Evolutionary conservation across 805 yeast species (phyloP).

Genomic region (Sungouiozyma ichnusensis): DNA sequence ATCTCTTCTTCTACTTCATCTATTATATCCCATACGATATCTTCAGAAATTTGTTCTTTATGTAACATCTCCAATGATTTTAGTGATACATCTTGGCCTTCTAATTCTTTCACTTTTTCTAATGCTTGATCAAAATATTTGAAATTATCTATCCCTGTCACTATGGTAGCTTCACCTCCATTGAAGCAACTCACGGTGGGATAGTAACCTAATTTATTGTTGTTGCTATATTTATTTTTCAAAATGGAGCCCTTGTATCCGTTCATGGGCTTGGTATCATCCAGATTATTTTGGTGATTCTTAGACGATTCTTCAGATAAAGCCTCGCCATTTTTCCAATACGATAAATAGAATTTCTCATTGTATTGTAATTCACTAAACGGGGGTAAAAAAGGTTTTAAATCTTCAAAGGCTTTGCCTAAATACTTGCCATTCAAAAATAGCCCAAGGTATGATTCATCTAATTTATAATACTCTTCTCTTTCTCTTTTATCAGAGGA

Average conservation of each 20-base stretch:
- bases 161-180: conserved; percentile 64
- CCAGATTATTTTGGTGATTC: neutral
- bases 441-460: conserved; percentile 50
- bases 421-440: conserved; percentile 65
- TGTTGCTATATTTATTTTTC: conserved; percentile 44
- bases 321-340: conserved; percentile 22
- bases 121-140: conserved; percentile 20
- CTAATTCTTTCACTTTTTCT: conserved; percentile 15
- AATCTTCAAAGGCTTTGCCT: conserved; percentile 56
- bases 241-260: conserved; percentile 13
- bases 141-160: conserved; percentile 53
- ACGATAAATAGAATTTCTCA: conserved; percentile 27
- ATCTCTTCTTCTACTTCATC: conserved; percentile 65
- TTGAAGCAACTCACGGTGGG: conserved; percentile 80
- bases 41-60: conserved; percentile 65
- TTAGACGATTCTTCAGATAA: conserved; percentile 8
- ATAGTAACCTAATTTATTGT: conserved; percentile 81
- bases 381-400: conserved; percentile 75
- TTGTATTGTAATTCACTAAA: conserved; percentile 43
- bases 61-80: conserved; percentile 51
- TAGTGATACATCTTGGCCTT: conserved; percentile 19
- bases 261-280: neutral
- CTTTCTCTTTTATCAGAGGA: conserved; percentile 20
- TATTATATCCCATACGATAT: conserved; percentile 68
- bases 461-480: conserved; percentile 31